These are phyloP conservation scores for Boletus patriciae DNA, from an alignment of 768 basidiomycete species.

Conservation along the genomic window DNA sequence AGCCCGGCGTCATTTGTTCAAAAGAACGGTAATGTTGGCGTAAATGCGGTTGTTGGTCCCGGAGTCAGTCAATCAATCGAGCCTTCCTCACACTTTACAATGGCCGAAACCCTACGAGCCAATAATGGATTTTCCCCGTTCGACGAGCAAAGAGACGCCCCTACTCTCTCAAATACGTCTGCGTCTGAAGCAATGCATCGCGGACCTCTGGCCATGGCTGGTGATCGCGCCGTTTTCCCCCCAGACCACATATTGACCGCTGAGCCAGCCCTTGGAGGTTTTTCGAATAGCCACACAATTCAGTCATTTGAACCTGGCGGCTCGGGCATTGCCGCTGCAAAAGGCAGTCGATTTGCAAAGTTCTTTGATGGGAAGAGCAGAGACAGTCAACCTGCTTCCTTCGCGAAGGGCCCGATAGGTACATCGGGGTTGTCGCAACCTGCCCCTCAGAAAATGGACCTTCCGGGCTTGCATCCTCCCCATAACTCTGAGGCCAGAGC, in stretches of 20 bases:
- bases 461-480: conserved; percentile 34
- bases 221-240: conserved; percentile 26
- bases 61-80: conserved; percentile 18
- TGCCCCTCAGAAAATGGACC: conserved; percentile 49
- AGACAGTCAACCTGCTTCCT: conserved; percentile 36
- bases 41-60: conserved; percentile 9
- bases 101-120: conserved; percentile 12
- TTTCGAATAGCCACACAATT: conserved; percentile 14
- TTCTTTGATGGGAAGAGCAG: conserved; percentile 77
- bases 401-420: conserved; percentile 40
- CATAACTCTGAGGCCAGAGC: conserved; percentile 53
- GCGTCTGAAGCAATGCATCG: conserved; percentile 22
- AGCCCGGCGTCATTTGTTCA: conserved; percentile 23
- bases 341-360: conserved; percentile 84
- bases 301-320: conserved; percentile 34
- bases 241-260: conserved; percentile 20
- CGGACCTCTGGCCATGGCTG: conserved; percentile 12
- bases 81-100: conserved; percentile 12
- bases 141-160: conserved; percentile 41
- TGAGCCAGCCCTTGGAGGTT: conserved; percentile 19
- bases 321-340: conserved; percentile 51
- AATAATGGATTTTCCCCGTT: conserved; percentile 54
- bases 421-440: conserved; percentile 48
- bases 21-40: conserved; percentile 20
- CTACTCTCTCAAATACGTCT: conserved; percentile 6